phyloP scores from a whole-genome alignment of 2,329 filamentous ascomycete species.

The Alternaria brassicae region DNA sequence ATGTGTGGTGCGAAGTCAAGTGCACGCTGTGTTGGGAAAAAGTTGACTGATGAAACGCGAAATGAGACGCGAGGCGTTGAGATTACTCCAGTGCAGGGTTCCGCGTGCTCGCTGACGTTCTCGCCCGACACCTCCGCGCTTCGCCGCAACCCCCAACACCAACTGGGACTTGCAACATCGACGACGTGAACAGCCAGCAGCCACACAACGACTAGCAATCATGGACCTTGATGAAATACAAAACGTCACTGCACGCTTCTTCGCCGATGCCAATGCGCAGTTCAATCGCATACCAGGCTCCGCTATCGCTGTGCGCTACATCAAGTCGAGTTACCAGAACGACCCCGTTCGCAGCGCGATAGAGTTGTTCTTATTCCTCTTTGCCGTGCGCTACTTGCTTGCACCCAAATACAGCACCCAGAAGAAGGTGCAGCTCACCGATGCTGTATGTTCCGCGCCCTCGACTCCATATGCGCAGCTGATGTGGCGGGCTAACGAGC shows the following conservation, averaged over 20 bases:
- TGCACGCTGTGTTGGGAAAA: background rate
- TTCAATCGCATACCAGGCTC: conserved; percentile 95
- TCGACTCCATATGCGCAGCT: background rate
- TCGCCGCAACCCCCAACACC: conserved; percentile 31
- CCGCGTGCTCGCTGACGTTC: conserved; percentile 13
- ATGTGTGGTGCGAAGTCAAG: background rate
- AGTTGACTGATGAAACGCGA: too few relatives aligned
- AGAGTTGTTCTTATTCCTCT: conserved; percentile 91
- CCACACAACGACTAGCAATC: background rate
- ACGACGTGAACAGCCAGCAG: background rate
- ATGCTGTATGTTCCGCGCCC: conserved; percentile 65
- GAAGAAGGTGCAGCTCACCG: conserved; percentile 85
- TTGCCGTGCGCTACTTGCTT: conserved; percentile 91
- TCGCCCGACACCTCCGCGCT: conserved; percentile 27
- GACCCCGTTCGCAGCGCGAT: conserved; percentile 93
- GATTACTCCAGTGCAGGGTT: conserved; percentile 10
- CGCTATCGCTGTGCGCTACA: conserved; percentile 91
- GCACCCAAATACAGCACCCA: conserved; percentile 91
- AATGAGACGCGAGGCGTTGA: conserved; percentile 15
- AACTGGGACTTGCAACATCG: conserved; percentile 11
- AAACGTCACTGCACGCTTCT: conserved; percentile 60
- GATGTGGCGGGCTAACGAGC: conserved; percentile 16
- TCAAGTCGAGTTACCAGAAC: conserved; percentile 96
- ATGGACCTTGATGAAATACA: conserved; percentile 67
- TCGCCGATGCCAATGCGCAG: conserved; percentile 64